Percentiles rank a stretch among this genome's conserved stretches.
These are phyloP conservation scores for Solanum aculeatissimum DNA, from an alignment of 305 asterid species.

Conservation along the genomic window DNA sequence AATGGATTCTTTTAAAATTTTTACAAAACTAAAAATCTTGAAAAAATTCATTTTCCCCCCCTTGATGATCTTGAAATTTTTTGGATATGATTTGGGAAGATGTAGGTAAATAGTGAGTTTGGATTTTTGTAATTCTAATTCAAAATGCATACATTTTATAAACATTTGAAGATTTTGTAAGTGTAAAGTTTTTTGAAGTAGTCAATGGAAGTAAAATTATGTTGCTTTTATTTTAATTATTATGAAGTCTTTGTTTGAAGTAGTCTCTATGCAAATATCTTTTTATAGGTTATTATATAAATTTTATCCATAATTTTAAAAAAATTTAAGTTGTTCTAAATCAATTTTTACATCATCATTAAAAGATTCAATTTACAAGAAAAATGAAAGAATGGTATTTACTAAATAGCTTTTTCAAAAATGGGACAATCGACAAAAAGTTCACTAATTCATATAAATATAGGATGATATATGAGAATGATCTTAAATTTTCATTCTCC, in stretches of 20 bases:
- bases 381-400: too few relatives aligned
- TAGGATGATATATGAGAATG: too few relatives aligned
- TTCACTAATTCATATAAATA: not conserved
- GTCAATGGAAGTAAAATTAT: not conserved
- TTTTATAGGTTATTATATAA: not conserved
- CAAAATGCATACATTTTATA: not conserved
- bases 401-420: not conserved
- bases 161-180: not conserved
- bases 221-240: not conserved
- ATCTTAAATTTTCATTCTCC: too few relatives aligned
- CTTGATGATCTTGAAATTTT: not conserved
- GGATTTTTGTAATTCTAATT: not conserved
- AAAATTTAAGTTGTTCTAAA: not conserved
- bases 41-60: not conserved
- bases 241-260: not conserved
- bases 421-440: not conserved
- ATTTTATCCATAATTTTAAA: not conserved
- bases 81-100: not conserved
- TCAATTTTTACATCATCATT: too few relatives aligned
- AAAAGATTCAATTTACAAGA: too few relatives aligned
- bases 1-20: constrained; percentile 15
- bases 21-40: not conserved
- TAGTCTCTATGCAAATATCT: not conserved
- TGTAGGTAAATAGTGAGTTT: not conserved
- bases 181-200: not conserved